Evolutionary conservation across 192 early-diverging fungal genomes (phyloP), one percentile per base, ranked within the genome.

Genomic region (Jimgerdemannia flammicorona): DNA sequence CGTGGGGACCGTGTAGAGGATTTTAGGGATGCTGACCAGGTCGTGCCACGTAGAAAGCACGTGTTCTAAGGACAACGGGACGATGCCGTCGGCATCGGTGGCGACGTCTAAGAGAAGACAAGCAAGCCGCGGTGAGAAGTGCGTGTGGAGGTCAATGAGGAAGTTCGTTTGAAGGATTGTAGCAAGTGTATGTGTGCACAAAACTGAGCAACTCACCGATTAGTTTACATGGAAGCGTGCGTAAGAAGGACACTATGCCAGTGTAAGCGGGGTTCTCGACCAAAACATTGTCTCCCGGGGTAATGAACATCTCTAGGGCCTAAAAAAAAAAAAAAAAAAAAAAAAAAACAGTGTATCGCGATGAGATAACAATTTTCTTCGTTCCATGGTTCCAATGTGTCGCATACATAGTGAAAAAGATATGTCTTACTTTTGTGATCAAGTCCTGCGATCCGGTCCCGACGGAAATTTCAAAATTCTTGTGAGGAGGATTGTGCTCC

Each of bases 1-100:
- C 8, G 88, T 90, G 19, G 96, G 95, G 3, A 99, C 92, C 65
- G 91, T 90, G 78, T 95, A 95, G 10, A 93, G 75, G 76, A 84
- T 43, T 74, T 80, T 78, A 49, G 89, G 80, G 40, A 81, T 79
- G 2, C 87, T 81, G 29, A 80, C 71, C 44, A 80, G 79, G 4
- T 73, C 75, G 10, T 77, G 68, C 87, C 89, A 80, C 6, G 69
- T 82, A 18, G 82, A 68, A 10, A 89, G 78, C 49, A 89, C 73
- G 9, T 74, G 70, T 10, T 90, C 84, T 4, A 95, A 80, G 3
- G 79, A 81, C 14, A 81, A 80, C 2, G 93, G 92, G 11, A 93
- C 67, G 63, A 92, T 82, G 49, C 93, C 93, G 43, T 87, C 64
- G 3, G 70, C 77, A 73, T 87, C 86, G 4, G 85, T 79, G 3